These are phyloP conservation scores for Alternaria panax DNA, from an alignment of 2,329 filamentous ascomycete genomes.

Conservation along the genomic window DNA sequence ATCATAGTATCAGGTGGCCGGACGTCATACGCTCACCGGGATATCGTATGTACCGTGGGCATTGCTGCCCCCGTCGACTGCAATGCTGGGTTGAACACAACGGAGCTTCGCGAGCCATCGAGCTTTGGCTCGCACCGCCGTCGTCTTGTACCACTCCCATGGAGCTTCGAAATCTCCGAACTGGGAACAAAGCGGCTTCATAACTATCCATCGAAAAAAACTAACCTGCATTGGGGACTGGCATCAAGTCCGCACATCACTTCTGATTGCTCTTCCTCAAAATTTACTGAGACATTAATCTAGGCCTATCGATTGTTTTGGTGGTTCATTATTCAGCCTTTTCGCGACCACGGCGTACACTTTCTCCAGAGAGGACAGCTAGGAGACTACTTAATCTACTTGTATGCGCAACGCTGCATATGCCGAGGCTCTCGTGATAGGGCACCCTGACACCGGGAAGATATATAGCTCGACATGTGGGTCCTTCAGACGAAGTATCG, in stretches of 20 bases:
- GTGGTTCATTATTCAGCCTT: constrained; percentile 16
- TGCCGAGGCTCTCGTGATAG: not conserved
- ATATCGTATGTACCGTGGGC: constrained; percentile 27
- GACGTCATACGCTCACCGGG: constrained; percentile 18
- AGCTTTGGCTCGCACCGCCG: constrained; percentile 22
- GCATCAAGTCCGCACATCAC: not conserved
- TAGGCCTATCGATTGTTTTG: constrained; percentile 20
- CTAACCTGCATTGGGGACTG: not conserved
- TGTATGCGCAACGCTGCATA: constrained; percentile 10
- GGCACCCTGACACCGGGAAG: not conserved
- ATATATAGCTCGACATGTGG: constrained; percentile 25
- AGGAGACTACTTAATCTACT: constrained; percentile 21
- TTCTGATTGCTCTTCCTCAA: not conserved
- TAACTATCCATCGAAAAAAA: not conserved
- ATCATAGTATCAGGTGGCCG: constrained; percentile 28
- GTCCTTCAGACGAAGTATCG: constrained; percentile 13
- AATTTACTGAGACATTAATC: not conserved
- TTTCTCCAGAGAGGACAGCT: constrained; percentile 13
- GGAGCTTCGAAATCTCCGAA: not conserved
- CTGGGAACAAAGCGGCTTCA: not conserved
- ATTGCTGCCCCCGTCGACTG: constrained; percentile 11
- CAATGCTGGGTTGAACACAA: constrained; percentile 9
- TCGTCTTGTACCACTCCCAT: not conserved
- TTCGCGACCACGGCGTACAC: constrained; percentile 14
- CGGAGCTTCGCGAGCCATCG: constrained; percentile 8